These are phyloP conservation scores for Gyrodon lividus DNA, from an alignment of 768 basidiomycete species.

Conservation along the genomic window DNA sequence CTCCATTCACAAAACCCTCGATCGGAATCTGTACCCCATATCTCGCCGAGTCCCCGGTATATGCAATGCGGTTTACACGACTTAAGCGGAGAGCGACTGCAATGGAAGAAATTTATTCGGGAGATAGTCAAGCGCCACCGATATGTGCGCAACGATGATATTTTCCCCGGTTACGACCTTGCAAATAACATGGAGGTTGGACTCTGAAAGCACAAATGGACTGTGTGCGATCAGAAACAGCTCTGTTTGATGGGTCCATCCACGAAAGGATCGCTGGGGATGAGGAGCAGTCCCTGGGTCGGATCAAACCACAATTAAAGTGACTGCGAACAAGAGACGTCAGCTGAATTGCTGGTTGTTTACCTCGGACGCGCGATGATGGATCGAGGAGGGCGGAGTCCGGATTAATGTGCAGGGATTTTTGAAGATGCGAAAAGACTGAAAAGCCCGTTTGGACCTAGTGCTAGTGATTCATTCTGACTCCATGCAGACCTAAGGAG, in stretches of 20 bases:
- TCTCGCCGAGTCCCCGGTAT: constrained; percentile 9
- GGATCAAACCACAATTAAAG: constrained; percentile 24
- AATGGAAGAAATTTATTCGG: constrained; percentile 14
- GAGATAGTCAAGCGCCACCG: neutral
- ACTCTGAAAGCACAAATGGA: constrained; percentile 1
- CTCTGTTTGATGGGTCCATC: constrained; percentile 5
- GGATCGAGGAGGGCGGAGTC: neutral
- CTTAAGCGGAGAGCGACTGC: constrained; percentile 7
- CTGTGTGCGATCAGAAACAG: constrained; percentile 8
- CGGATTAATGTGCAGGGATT: too few species aligned
- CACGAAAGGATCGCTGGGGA: constrained; percentile 10
- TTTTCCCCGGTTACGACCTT: constrained; percentile 12
- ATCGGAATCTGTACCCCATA: constrained; percentile 23
- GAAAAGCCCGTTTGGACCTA: too few species aligned
- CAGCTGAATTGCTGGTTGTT: constrained; percentile 10
- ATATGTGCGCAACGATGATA: constrained; percentile 6
- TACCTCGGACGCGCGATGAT: constrained; percentile 5
- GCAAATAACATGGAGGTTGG: constrained; percentile 8
- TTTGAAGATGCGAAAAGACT: too few species aligned
- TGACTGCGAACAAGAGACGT: constrained; percentile 2
- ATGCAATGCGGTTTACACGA: constrained; percentile 13
- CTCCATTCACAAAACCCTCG: constrained; percentile 5
- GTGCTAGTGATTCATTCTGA: neutral
- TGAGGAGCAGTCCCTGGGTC: constrained; percentile 22
- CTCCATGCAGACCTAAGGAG: neutral